Conservation (phyloP, 306 rosid genomes). For the Rosa chinensis region DNA sequence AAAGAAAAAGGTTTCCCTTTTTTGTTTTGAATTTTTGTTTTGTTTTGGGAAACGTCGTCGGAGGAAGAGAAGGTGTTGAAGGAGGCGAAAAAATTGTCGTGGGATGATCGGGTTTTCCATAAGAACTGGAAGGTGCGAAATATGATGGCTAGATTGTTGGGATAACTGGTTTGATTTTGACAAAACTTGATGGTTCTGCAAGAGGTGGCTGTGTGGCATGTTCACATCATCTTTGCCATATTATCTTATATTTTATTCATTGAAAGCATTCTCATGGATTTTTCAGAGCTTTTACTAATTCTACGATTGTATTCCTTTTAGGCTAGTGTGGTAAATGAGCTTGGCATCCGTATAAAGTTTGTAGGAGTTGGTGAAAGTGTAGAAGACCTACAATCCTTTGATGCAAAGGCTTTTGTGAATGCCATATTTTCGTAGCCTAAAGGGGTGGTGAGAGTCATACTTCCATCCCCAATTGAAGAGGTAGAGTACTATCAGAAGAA, state of each 20-base stretch:
- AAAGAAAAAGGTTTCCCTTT: too few relatives aligned
- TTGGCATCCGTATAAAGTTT: slow-evolving; percentile 92
- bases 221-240: not conserved
- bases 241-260: not conserved
- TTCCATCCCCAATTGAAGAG: too few relatives aligned
- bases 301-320: slow-evolving; percentile 28
- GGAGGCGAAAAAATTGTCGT: too few relatives aligned
- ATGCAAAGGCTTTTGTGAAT: too few relatives aligned
- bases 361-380: slow-evolving; percentile 94
- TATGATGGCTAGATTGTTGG: slow-evolving; percentile 69
- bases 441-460: too few relatives aligned
- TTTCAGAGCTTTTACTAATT: not conserved
- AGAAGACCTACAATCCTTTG: slow-evolving; percentile 95
- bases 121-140: not conserved
- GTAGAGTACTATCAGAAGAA: too few relatives aligned
- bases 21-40: too few relatives aligned
- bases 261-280: not conserved
- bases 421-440: too few relatives aligned
- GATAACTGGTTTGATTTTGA: slow-evolving; percentile 83
- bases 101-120: too few relatives aligned
- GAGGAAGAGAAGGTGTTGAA: too few relatives aligned
- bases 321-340: slow-evolving; percentile 97
- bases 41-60: too few relatives aligned
- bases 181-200: slow-evolving; percentile 95
- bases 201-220: slow-evolving; percentile 99